Evolutionary conservation across 371 early-diverging fungal species (phyloP).

Genomic region (Mucor indicus): DNA sequence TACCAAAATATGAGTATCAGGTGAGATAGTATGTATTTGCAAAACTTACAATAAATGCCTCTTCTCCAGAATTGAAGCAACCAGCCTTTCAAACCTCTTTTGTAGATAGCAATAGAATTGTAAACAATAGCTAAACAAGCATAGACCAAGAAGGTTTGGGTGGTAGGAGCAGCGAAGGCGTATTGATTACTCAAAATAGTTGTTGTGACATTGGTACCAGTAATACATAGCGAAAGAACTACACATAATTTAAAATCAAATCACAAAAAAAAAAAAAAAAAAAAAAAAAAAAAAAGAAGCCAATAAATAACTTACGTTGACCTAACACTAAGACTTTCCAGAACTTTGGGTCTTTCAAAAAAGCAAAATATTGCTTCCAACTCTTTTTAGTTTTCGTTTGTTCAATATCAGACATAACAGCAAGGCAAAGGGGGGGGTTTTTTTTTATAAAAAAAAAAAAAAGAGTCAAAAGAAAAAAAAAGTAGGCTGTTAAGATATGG

Average conservation of each 20-base stretch:
- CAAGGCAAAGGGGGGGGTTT: not conserved
- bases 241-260: no score
- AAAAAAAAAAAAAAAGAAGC: not conserved
- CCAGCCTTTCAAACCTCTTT: slow-evolving; percentile 48
- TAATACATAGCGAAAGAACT: slow-evolving; percentile 66
- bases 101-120: slow-evolving; percentile 51
- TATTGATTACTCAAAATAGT: slow-evolving; percentile 48
- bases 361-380: slow-evolving; percentile 10
- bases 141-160: slow-evolving; percentile 64
- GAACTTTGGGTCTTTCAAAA: slow-evolving; percentile 14
- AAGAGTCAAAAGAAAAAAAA: slow-evolving; percentile 7
- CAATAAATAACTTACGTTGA: slow-evolving; percentile 12
- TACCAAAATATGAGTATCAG: no score
- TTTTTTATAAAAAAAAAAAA: slow-evolving; percentile 2
- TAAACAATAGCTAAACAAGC: slow-evolving; percentile 59
- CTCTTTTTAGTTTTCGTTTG: slow-evolving; percentile 11
- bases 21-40: no score
- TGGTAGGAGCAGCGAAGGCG: slow-evolving; percentile 54
- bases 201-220: slow-evolving; percentile 57
- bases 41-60: slow-evolving; percentile 33
- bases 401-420: not conserved
- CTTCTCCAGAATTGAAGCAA: slow-evolving; percentile 45
- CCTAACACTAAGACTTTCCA: slow-evolving; percentile 18
- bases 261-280: no score
- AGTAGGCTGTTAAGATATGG: not conserved